Evolutionary conservation across 768 basidiomycete genomes (phyloP).

Genomic region (Collybiopsis confluens): DNA sequence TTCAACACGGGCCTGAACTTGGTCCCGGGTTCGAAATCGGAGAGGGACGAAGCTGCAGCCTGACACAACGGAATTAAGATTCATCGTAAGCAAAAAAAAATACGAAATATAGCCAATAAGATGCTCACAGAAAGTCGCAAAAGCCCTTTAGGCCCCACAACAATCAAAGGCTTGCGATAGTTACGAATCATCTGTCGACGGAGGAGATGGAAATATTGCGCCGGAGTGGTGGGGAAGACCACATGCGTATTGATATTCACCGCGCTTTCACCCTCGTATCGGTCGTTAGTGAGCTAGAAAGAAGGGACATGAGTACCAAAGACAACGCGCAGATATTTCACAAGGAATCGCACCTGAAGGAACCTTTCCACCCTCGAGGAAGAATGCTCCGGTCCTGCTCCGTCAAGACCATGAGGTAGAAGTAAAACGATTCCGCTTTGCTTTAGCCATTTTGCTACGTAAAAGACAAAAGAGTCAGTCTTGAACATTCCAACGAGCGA

Average conservation of each 20-base stretch:
- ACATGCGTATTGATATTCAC: constrained; percentile 80
- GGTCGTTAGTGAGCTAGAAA: constrained; percentile 72
- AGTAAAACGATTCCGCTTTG: constrained; percentile 86
- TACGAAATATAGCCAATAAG: background rate
- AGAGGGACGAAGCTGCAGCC: constrained; percentile 69
- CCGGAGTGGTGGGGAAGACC: constrained; percentile 82
- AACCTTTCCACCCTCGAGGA: constrained; percentile 84
- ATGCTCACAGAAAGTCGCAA: constrained; percentile 66
- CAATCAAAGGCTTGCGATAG: constrained; percentile 81
- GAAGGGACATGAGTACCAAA: constrained; percentile 1
- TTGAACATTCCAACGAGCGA: background rate
- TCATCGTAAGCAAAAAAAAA: background rate
- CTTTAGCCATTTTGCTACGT: constrained; percentile 84
- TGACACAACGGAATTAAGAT: constrained; percentile 23
- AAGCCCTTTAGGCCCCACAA: constrained; percentile 82
- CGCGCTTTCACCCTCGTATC: constrained; percentile 33
- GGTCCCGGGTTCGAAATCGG: constrained; percentile 56
- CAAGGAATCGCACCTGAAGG: constrained; percentile 63
- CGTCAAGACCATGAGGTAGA: constrained; percentile 87
- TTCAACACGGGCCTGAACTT: constrained; percentile 65
- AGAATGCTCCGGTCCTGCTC: constrained; percentile 92
- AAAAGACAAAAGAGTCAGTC: background rate
- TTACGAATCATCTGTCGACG: constrained; percentile 81
- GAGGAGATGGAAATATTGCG: constrained; percentile 92
- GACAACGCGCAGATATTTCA: background rate